phyloP scores from a whole-genome alignment of 306 rosid genomes.

The Prosopis cineraria region DNA sequence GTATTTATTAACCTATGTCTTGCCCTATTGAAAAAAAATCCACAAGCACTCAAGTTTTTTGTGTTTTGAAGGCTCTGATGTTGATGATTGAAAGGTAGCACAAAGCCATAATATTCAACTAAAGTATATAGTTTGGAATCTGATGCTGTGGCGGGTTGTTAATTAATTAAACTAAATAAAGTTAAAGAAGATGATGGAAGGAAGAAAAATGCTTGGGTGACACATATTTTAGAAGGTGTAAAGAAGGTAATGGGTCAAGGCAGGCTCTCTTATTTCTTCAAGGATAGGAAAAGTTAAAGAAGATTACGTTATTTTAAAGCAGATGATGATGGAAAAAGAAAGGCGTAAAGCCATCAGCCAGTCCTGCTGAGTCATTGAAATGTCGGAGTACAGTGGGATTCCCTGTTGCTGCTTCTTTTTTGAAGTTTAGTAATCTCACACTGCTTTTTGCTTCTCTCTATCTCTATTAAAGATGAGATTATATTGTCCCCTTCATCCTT shows the following conservation, averaged over 20 bases:
- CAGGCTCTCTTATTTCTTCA: slow-evolving; percentile 32
- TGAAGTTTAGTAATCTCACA: slow-evolving; percentile 35
- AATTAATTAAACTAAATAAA: slow-evolving; percentile 16
- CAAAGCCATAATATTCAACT: neutral
- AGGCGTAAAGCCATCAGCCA: slow-evolving; percentile 41
- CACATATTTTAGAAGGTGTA: slow-evolving; percentile 15
- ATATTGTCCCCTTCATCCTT: slow-evolving; percentile 17
- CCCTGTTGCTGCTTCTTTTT: slow-evolving; percentile 38
- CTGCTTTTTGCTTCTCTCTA: slow-evolving; percentile 24
- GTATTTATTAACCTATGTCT: neutral
- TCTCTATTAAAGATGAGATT: slow-evolving; percentile 8
- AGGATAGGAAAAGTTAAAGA: slow-evolving; percentile 39
- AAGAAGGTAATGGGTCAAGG: slow-evolving; percentile 5
- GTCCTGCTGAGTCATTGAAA: slow-evolving; percentile 34
- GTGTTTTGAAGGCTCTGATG: slow-evolving; percentile 6
- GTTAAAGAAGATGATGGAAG: slow-evolving; percentile 26
- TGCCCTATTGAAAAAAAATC: neutral
- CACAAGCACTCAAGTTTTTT: neutral
- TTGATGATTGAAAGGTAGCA: neutral
- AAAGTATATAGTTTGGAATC: slow-evolving; percentile 9
- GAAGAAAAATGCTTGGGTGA: slow-evolving; percentile 5
- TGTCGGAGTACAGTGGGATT: slow-evolving; percentile 40
- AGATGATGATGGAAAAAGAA: slow-evolving; percentile 20
- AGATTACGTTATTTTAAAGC: slow-evolving; percentile 30
- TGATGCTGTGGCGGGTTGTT: slow-evolving; percentile 22